These are phyloP conservation scores for Phytophthora sojae DNA, from an alignment of 352 stramenopile genomes.

Conservation along the genomic window DNA sequence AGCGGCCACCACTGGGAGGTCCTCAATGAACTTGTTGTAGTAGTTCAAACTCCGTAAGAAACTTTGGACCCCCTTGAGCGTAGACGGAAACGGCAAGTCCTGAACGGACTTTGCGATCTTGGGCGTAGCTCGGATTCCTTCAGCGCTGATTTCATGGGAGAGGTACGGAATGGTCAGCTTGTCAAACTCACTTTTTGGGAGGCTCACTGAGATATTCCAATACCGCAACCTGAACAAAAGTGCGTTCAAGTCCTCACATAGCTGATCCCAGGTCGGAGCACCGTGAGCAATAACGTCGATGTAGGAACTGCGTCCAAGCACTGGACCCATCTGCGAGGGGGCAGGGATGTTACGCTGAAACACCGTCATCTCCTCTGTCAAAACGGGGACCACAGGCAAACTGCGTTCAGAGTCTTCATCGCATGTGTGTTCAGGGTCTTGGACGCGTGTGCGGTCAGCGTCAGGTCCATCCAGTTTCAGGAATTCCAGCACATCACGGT, in stretches of 20 bases:
- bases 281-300: neutral
- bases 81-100: neutral
- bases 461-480: neutral
- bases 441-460: neutral
- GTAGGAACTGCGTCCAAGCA: too few relatives aligned
- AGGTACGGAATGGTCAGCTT: neutral
- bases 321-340: too few relatives aligned
- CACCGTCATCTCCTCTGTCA: too few relatives aligned
- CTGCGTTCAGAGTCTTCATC: neutral
- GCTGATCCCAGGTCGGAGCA: too few relatives aligned
- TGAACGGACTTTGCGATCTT: conserved; percentile 1
- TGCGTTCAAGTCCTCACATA: neutral
- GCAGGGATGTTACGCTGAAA: too few relatives aligned
- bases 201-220: conserved; percentile 3
- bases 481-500: neutral
- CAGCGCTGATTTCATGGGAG: too few relatives aligned
- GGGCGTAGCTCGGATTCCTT: too few relatives aligned
- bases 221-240: conserved; percentile 1
- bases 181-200: neutral
- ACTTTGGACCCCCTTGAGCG: neutral
- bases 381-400: too few relatives aligned
- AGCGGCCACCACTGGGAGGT: too few relatives aligned
- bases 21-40: too few relatives aligned
- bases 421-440: neutral
- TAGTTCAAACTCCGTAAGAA: conserved; percentile 28